A percentile compares a stretch with the other conserved stretches of the same genome.
phyloP scores from a whole-genome alignment of 129 eudicot species.

The Centrapalus pauciflorus region DNA sequence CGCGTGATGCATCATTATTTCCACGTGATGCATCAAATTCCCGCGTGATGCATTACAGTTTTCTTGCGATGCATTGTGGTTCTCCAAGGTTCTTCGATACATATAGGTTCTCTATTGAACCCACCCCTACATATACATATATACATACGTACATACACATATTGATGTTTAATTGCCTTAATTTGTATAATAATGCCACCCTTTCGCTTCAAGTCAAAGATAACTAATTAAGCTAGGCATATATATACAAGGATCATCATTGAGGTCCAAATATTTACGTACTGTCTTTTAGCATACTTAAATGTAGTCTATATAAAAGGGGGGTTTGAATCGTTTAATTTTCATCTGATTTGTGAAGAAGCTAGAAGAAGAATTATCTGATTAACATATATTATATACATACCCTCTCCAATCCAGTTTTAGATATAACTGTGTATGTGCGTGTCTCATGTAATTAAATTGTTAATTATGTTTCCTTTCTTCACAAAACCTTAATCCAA shows the following conservation, averaged over 20 bases:
- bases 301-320: slow-evolving; percentile 6
- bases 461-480: not conserved
- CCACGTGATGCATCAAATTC: too few species aligned
- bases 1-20: too few species aligned
- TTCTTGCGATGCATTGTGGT: too few species aligned
- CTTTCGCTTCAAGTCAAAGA: slow-evolving; percentile 50
- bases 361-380: slow-evolving; percentile 19
- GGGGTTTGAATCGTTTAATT: too few species aligned
- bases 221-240: slow-evolving; percentile 24
- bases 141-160: too few species aligned
- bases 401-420: not conserved
- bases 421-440: too few species aligned
- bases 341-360: slow-evolving; percentile 1
- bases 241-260: slow-evolving; percentile 33
- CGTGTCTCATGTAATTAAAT: not conserved
- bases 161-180: slow-evolving; percentile 27
- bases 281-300: slow-evolving; percentile 14
- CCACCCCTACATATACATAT: too few species aligned
- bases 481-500: not conserved
- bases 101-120: too few species aligned
- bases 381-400: slow-evolving; percentile 10
- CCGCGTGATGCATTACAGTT: too few species aligned
- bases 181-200: slow-evolving; percentile 25
- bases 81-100: too few species aligned
- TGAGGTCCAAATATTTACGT: slow-evolving; percentile 23